Evolutionary conservation across 202 grass and related monocot genomes (phyloP).

Genomic region (Saccharum hybrid): DNA sequence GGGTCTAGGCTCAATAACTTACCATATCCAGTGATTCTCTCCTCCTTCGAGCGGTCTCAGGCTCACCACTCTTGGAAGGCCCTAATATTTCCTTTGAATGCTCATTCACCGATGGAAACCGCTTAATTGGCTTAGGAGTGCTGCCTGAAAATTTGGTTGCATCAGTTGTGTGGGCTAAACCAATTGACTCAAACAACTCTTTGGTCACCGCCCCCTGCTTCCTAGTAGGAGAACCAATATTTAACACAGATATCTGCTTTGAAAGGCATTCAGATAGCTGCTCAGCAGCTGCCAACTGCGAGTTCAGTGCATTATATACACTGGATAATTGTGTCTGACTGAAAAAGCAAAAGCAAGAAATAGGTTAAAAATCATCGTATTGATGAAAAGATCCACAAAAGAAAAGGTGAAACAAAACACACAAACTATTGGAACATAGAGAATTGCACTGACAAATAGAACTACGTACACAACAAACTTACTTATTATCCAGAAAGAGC

Average conservation of each 20-base stretch:
- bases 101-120: constrained; percentile 51
- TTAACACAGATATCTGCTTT: constrained; percentile 80
- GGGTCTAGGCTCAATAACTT: constrained; percentile 44
- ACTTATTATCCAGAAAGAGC: no score
- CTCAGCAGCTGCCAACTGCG: constrained; percentile 86
- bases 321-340: constrained; percentile 82
- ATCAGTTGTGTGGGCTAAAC: constrained; percentile 61
- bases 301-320: constrained; percentile 89
- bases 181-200: constrained; percentile 92
- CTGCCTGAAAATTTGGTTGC: constrained; percentile 51
- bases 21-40: constrained; percentile 87
- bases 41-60: constrained; percentile 80
- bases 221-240: constrained; percentile 68
- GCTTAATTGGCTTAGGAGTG: constrained; percentile 61
- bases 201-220: constrained; percentile 57
- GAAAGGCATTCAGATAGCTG: constrained; percentile 87
- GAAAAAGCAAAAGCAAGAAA: constrained; percentile 48
- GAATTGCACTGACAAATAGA: constrained; percentile 1
- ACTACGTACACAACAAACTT: background rate
- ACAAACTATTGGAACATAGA: background rate
- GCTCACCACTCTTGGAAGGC: constrained; percentile 58
- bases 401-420: background rate
- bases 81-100: constrained; percentile 52
- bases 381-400: background rate
- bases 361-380: constrained; percentile 34